Base-by-base conservation (phyloP, 192 early-diverging fungal genomes). In the Coemansia sp. region DNA sequence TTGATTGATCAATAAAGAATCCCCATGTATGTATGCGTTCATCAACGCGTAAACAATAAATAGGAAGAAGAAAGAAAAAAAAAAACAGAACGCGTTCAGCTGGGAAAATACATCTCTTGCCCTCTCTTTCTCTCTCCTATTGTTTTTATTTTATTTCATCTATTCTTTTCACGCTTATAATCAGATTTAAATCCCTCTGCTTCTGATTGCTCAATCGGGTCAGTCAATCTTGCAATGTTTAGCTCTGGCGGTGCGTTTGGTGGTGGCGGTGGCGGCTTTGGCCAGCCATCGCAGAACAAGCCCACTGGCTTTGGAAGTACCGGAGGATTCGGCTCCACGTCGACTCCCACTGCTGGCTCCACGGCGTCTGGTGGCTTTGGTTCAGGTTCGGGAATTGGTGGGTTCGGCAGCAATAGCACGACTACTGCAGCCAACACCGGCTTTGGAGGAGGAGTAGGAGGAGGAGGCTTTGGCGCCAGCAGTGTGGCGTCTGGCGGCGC, bases 211-310 rank as follows among this genome's bases (percentile, higher is more conserved):
- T n/a, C n/a, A n/a, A n/a, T n/a, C n/a, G n/a, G n/a, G n/a, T n/a
- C n/a, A n/a, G n/a, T n/a, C 18, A 37, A 37, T 3, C 8, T 27
- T 21, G 45, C 11, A 22, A 70, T 68, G 68, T 77, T 77, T 58
- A 58, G 67, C 36, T 65, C 67, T 21, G 46, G 73, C 42, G 50
- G 52, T 22, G 57, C 46, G 32, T 65, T 64, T 60, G 68, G 68
- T 4, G 43, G 53, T 53, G 46, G 58, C 37, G 55, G 56, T 36
- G 63, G 63, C 31, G 49, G 55, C 6, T 70, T 70, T 32, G 60
- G 60, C 14, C 60, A 62, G 18, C 15, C 49, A 11, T 38, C 36
- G 17, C 51, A 62, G 23, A 70, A 35, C 41, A 51, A 36, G 32
- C 42, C 55, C 10, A 53, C 56, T 6, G 56, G 43, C 11, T 51